Conservation (phyloP, 225 moss, liverwort and hornwort species). For the Pseudisothecium myosuroides region DNA sequence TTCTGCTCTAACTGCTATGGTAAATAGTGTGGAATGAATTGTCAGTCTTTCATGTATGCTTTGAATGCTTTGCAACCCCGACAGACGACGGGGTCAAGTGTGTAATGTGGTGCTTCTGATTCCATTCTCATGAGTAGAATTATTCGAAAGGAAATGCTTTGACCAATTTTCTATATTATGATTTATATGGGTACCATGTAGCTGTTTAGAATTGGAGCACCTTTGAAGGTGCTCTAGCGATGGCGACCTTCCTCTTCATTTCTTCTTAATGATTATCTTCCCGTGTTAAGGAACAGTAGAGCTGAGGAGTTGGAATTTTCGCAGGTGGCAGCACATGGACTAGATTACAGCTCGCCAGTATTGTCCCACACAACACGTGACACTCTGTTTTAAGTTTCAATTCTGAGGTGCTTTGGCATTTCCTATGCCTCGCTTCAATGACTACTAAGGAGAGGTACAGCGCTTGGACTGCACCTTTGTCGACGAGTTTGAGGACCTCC, state of each 20-base stretch:
- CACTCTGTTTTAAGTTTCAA: conserved; percentile 27
- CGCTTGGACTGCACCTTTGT: not conserved
- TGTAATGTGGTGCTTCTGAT: not conserved
- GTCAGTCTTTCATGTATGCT: not conserved
- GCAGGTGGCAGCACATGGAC: conserved; percentile 96
- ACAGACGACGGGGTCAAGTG: not conserved
- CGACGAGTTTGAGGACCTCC: not conserved
- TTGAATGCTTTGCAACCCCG: not conserved
- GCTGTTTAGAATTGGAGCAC: not conserved
- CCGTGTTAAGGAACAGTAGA: not conserved
- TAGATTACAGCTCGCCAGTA: conserved; percentile 94
- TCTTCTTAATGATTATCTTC: not conserved
- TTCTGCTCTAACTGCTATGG: conserved; percentile 84
- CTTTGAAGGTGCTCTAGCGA: not conserved
- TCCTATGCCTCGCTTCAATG: not conserved
- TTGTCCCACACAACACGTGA: conserved; percentile 65
- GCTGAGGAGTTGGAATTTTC: not conserved
- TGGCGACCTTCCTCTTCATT: not conserved
- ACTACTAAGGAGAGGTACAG: conserved; percentile 4
- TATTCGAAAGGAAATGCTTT: not conserved
- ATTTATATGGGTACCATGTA: not conserved
- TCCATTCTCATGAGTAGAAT: not conserved
- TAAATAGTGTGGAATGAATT: not conserved
- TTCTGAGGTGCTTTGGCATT: not conserved
- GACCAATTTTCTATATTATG: not conserved